phyloP scores from a whole-genome alignment of 176 grass and related monocot species.

The Aegilops speltoides region DNA sequence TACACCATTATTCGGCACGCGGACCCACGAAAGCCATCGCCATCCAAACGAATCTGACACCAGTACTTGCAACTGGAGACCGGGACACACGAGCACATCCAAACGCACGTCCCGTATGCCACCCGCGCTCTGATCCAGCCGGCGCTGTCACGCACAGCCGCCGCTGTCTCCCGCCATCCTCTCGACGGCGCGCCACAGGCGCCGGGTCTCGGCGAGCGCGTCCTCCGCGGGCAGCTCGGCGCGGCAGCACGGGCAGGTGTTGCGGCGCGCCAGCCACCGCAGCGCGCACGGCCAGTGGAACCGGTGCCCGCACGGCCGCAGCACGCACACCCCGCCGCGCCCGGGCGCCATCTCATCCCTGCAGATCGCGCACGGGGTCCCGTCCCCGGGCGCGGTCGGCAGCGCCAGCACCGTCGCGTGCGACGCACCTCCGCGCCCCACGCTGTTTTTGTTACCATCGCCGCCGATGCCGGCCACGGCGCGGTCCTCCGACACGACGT shows the following conservation, averaged over 20 bases:
- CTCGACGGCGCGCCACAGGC: slow-evolving; percentile 68
- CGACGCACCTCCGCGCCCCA: slow-evolving; percentile 26
- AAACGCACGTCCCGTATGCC: neutral
- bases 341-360: slow-evolving; percentile 62
- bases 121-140: neutral
- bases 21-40: neutral
- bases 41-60: slow-evolving; percentile 29
- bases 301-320: slow-evolving; percentile 68
- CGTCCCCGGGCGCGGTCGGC: slow-evolving; percentile 36
- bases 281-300: slow-evolving; percentile 89
- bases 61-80: slow-evolving; percentile 8
- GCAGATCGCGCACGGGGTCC: slow-evolving; percentile 73
- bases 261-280: slow-evolving; percentile 62
- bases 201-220: slow-evolving; percentile 54
- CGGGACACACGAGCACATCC: slow-evolving; percentile 34
- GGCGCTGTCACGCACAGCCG: slow-evolving; percentile 29
- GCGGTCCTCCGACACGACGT: slow-evolving; percentile 35
- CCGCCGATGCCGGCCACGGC: neutral
- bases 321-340: slow-evolving; percentile 48
- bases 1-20: slow-evolving; percentile 4
- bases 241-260: slow-evolving; percentile 95
- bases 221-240: slow-evolving; percentile 74
- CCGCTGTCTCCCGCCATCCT: slow-evolving; percentile 42
- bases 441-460: neutral
- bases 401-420: slow-evolving; percentile 50